Evolutionary conservation across 2,329 filamentous ascomycete genomes (phyloP), one percentile per base, ranked within the genome.

Genomic region (Fusarium tuaranense): DNA sequence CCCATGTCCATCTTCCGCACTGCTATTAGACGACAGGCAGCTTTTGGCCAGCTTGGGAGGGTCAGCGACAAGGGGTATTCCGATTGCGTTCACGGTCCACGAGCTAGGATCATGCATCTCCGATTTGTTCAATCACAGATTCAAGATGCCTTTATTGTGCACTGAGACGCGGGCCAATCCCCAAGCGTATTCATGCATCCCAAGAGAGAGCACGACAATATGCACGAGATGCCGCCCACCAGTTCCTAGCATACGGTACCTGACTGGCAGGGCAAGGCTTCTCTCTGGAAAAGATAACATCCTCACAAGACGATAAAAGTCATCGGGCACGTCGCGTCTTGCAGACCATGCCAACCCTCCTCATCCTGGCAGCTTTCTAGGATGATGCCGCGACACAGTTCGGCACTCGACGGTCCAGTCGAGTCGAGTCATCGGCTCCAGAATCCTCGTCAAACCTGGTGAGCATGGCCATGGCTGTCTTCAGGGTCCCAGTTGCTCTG

Each of bases 21-120:
- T 66, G 53, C 51, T 63, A 57, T 61, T 58, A 67, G 57, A 64
- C 59, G 65, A 67, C 53, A 25, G 18, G 46, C 44, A 60, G 63
- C 66, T 67, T 60, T 64, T 34, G 59, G 39, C 44, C 53, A 65
- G 63, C 62, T 68, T 63, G 60, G 46, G 65, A 55, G 58, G 58
- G 61, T 58, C 63, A 58, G 59, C 63, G 57, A 63, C 65, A 73
- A 76, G 72, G 74, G 71, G 62, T 48, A 64, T 59, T 65, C 60
- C 68, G 62, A 72, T 76, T 68, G 67, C 68, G 63, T 67, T 63
- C 65, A 76, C 30, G 65, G 59, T 53, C 65, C 65, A 68, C 61
- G 69, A 68, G 59, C 78, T 63, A 67, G 78, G 78, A 80, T 79
- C 72, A 77, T 74, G 76, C 74, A 74, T 79, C 71, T 76, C 67